phyloP scores from a whole-genome alignment of 768 basidiomycete genomes.

The Auriscalpium vulgare region DNA sequence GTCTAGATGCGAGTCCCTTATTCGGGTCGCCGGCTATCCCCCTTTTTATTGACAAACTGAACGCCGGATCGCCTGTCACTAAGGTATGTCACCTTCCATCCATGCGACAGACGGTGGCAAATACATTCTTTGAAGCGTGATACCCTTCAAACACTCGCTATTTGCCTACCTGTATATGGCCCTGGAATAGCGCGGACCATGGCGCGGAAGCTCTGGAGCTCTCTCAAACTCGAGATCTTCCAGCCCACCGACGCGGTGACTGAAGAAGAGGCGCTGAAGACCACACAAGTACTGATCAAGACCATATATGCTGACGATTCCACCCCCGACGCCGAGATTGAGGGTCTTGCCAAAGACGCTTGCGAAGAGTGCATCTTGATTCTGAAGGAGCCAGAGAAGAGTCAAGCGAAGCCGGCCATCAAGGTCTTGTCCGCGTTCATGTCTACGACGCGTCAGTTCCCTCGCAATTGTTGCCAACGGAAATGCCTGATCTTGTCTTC shows the following conservation, averaged over 20 bases:
- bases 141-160: conserved; percentile 67
- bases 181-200: conserved; percentile 45
- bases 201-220: conserved; percentile 82
- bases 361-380: conserved; percentile 76
- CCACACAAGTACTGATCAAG: conserved; percentile 63
- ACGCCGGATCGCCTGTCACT: conserved; percentile 67
- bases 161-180: conserved; percentile 84
- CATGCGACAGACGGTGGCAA: conserved; percentile 1
- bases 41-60: conserved; percentile 86
- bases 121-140: conserved; percentile 55
- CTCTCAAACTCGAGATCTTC: conserved; percentile 91
- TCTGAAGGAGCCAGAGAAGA: conserved; percentile 88
- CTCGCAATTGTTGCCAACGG: conserved; percentile 2
- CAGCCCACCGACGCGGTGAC: conserved; percentile 79
- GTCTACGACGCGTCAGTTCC: conserved; percentile 63
- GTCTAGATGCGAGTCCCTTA: conserved; percentile 68
- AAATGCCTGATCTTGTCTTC: background rate
- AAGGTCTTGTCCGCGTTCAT: conserved; percentile 76
- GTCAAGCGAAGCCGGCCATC: conserved; percentile 80
- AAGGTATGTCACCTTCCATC: conserved; percentile 48
- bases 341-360: conserved; percentile 62
- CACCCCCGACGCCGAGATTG: conserved; percentile 28
- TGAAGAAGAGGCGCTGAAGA: conserved; percentile 64
- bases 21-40: conserved; percentile 84
- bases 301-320: conserved; percentile 54